Evolutionary conservation across 805 yeast species (phyloP).

Genomic region (Lachancea lanzarotensis): DNA sequence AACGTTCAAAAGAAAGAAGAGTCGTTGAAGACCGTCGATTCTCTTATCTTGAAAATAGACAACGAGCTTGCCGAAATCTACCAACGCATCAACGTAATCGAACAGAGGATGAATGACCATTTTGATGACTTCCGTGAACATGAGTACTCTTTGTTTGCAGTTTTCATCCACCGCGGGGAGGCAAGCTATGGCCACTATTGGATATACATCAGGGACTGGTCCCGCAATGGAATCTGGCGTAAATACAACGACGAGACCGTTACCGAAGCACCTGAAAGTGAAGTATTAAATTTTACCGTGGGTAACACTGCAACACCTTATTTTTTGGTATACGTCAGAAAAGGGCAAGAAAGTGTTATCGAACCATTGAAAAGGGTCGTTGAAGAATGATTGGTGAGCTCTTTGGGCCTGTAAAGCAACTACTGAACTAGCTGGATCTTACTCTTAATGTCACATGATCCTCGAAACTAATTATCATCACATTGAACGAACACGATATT

Average conservation of each 20-base stretch:
- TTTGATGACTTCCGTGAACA: constrained; percentile 54
- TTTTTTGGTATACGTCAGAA: constrained; percentile 75
- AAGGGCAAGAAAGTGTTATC: constrained; percentile 48
- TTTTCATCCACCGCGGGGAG: constrained; percentile 92
- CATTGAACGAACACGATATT: not conserved
- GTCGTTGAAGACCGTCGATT: constrained; percentile 31
- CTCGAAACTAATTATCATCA: not conserved
- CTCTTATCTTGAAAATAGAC: constrained; percentile 43
- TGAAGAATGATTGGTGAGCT: too few relatives aligned
- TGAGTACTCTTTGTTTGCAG: constrained; percentile 82
- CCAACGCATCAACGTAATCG: constrained; percentile 39
- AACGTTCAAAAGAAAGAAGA: constrained; percentile 24
- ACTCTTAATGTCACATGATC: not conserved
- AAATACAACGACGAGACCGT: constrained; percentile 95
- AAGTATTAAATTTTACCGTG: constrained; percentile 58
- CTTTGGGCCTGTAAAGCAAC: too few relatives aligned
- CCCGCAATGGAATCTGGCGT: constrained; percentile 55
- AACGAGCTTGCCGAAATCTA: constrained; percentile 40
- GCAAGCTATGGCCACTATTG: constrained; percentile 97
- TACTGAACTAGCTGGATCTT: too few relatives aligned
- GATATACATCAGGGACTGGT: constrained; percentile 82
- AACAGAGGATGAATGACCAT: constrained; percentile 47
- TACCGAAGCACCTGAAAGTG: constrained; percentile 61
- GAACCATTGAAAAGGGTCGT: constrained; percentile 55
- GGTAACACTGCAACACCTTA: constrained; percentile 91